A percentile compares a stretch with the other conserved stretches of the same genome.
phyloP scores from a whole-genome alignment of 495 filamentous ascomycete genomes.

The Durotheca rogersii region DNA sequence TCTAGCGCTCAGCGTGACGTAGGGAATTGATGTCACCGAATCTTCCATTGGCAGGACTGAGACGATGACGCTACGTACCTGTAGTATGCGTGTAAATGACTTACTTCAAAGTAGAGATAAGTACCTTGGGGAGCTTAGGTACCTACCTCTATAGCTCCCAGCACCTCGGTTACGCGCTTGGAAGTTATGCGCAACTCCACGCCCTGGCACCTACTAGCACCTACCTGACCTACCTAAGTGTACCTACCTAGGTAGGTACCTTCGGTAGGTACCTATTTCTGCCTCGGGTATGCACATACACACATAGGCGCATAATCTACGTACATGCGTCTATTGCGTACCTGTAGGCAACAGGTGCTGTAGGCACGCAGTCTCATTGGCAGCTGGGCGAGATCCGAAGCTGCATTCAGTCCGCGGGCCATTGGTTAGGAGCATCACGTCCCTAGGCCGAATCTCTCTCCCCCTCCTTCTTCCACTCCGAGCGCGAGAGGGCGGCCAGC shows the following conservation, averaged over 20 bases:
- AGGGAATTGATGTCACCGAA: constrained; percentile 29
- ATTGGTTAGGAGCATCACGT: constrained; percentile 13
- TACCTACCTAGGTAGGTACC: neutral
- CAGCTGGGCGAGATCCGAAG: constrained; percentile 4
- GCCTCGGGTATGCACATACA: too few species aligned
- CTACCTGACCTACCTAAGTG: too few species aligned
- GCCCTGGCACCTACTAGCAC: too few species aligned
- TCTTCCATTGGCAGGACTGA: constrained; percentile 4
- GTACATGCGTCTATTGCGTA: neutral
- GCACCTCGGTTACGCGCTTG: too few species aligned
- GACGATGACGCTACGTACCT: constrained; percentile 5
- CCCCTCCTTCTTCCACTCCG: too few species aligned
- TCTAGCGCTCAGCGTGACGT: constrained; percentile 19
- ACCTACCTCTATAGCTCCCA: too few species aligned
- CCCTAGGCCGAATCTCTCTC: constrained; percentile 1
- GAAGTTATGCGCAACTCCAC: too few species aligned
- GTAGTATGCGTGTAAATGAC: constrained; percentile 2
- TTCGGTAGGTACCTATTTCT: neutral
- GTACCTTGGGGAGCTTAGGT: too few species aligned
- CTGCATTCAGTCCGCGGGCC: neutral
- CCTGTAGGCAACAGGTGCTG: constrained; percentile 12
- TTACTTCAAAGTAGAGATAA: too few species aligned
- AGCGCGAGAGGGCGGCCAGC: constrained; percentile 89
- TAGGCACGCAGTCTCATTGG: constrained; percentile 17
- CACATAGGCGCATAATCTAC: neutral